phyloP scores from a whole-genome alignment of 805 yeast genomes.

The Yamadazyma philogaea region DNA sequence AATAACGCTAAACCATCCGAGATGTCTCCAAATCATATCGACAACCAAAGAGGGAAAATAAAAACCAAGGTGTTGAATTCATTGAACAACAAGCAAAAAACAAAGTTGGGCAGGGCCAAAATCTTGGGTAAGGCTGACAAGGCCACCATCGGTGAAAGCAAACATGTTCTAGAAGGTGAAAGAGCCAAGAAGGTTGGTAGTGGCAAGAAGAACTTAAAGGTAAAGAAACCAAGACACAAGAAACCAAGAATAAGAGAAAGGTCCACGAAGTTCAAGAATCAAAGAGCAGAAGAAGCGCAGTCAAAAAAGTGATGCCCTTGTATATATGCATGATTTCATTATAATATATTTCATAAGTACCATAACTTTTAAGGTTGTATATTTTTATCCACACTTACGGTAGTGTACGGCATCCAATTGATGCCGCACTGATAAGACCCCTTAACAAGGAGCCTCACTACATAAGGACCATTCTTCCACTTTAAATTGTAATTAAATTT shows the following conservation, averaged over 20 bases:
- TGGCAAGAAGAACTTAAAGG: conserved; percentile 48
- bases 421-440: conserved; percentile 4
- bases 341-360: background rate
- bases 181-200: conserved; percentile 73
- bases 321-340: background rate
- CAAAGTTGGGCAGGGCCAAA: conserved; percentile 77
- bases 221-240: conserved; percentile 32
- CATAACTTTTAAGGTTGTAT: background rate
- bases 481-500: too few species aligned
- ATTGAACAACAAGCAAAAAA: conserved; percentile 65
- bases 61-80: conserved; percentile 14
- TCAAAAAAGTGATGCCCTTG: background rate
- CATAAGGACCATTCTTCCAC: conserved; percentile 3
- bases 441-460: conserved; percentile 5
- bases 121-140: conserved; percentile 79
- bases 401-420: background rate
- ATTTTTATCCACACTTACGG: background rate
- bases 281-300: background rate
- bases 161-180: conserved; percentile 59
- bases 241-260: conserved; percentile 60
- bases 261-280: conserved; percentile 48
- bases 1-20: conserved; percentile 38
- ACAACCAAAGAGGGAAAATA: conserved; percentile 25
- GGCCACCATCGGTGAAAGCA: conserved; percentile 54
- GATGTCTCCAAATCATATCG: conserved; percentile 44